Evolutionary conservation across 768 basidiomycete species (phyloP), one percentile per base, ranked within the genome.

Genomic region (Hypholoma sublateritium): DNA sequence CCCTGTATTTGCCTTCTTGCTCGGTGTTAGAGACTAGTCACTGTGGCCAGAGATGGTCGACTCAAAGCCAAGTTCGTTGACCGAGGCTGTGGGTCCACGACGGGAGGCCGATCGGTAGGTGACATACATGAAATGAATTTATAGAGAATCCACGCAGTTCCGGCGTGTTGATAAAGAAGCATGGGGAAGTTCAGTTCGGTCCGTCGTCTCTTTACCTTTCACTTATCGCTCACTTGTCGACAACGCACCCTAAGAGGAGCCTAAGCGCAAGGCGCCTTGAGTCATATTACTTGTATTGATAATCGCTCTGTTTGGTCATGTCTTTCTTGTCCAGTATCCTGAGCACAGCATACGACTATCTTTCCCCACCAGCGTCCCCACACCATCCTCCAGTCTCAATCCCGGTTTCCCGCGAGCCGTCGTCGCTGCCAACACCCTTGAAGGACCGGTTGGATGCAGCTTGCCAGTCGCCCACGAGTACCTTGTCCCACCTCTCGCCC

Each of bases 331-430:
- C 61, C 65, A 72, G 69, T 63, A 69, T 83, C 64, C 80, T 82
- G 74, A 74, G 79, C 68, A 76, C 78, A 42, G 82, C 85, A 47
- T 77, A 83, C 75, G 83, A 83, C 67, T 85, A 82, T 75, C 79
- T 86, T 62, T 71, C 78, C 59, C 75, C 79, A 54, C 74, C 78
- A 32, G 61, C 72, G 37, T 70, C 71, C 50, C 68, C 73, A 32
- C 62, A 63, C 17, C 61, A 50, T 50, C 63, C 69, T 17, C 46
- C 65, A 50, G 58, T 52, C 47, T 59, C 63, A 61, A 61, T 60
- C 47, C 61, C 71, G 61, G 65, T 70, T 64, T 66, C 58, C 58
- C 55, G 66, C 67, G 63, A 74, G 70, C 51, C 77, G 74, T 59
- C 59, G 17, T 50, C 53, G 37, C 50, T 50, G 42, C 21, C 58